A percentile compares a stretch with the other conserved stretches of the same genome.
Evolutionary conservation across 2,329 filamentous ascomycete genomes (phyloP).

Genomic region (Plenodomus lindquistii): DNA sequence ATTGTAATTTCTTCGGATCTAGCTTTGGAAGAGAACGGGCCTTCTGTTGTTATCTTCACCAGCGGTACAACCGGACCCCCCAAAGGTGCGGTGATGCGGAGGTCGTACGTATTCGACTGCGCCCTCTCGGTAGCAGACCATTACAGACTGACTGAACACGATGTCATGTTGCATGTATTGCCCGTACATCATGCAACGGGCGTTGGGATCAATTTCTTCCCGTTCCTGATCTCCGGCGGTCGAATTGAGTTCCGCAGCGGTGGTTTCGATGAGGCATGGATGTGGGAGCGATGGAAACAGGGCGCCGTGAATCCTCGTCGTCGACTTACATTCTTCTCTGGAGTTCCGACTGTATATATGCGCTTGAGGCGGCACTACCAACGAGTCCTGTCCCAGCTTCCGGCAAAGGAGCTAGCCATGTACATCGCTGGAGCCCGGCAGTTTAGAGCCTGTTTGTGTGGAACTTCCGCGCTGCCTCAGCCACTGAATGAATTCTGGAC

Average conservation of each 20-base stretch:
- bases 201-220: slow-evolving; percentile 42
- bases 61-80: slow-evolving; percentile 53
- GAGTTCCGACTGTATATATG: slow-evolving; percentile 44
- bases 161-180: slow-evolving; percentile 41
- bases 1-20: slow-evolving; percentile 49
- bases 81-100: slow-evolving; percentile 52
- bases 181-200: slow-evolving; percentile 45
- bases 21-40: slow-evolving; percentile 46
- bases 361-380: slow-evolving; percentile 44
- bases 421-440: slow-evolving; percentile 51
- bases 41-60: slow-evolving; percentile 52
- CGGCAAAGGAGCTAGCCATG: slow-evolving; percentile 33
- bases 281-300: slow-evolving; percentile 42
- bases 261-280: slow-evolving; percentile 41
- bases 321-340: slow-evolving; percentile 42
- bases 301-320: slow-evolving; percentile 24
- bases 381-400: slow-evolving; percentile 34
- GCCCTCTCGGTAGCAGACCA: slow-evolving; percentile 40
- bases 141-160: slow-evolving; percentile 35
- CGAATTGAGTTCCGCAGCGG: slow-evolving; percentile 43
- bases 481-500: slow-evolving; percentile 58
- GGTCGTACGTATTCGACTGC: slow-evolving; percentile 45
- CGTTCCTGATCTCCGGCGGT: slow-evolving; percentile 37
- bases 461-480: slow-evolving; percentile 54
- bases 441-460: slow-evolving; percentile 50